These are phyloP conservation scores for Ilyonectria sp. DNA, from an alignment of 2,329 filamentous ascomycete species.

Conservation along the genomic window DNA sequence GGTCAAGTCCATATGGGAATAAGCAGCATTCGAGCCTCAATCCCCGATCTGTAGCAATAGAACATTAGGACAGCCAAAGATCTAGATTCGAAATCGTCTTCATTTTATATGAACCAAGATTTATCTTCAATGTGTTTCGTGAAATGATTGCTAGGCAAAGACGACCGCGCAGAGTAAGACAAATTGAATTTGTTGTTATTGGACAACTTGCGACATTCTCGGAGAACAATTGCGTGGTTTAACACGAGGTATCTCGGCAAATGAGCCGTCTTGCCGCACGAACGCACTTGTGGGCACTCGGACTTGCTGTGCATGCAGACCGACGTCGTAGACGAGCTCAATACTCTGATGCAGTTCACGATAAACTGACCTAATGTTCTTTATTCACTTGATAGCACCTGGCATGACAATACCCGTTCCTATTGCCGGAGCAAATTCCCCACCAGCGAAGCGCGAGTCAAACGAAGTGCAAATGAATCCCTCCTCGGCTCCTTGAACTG, in stretches of 20 bases:
- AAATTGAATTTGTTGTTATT: no score
- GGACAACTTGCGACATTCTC: no score
- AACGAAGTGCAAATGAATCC: neutral
- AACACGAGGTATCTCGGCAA: no score
- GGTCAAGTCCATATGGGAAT: slow-evolving; percentile 17
- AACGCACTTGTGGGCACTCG: no score
- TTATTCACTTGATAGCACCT: no score
- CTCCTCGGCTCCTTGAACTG: neutral
- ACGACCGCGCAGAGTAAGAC: no score
- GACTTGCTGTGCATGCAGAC: no score
- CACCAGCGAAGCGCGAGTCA: neutral
- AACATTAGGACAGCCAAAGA: neutral
- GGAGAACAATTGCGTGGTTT: no score
- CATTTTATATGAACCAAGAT: neutral
- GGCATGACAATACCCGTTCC: neutral
- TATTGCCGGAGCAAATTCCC: neutral
- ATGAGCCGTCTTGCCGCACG: no score
- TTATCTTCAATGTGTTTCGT: neutral
- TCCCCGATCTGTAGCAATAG: neutral
- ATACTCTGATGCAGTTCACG: no score
- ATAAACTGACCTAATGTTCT: no score
- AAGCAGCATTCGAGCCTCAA: neutral
- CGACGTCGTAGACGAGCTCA: no score
- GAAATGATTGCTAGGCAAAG: neutral
- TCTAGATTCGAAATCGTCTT: neutral